Conservation (phyloP, 441 rosid genomes). For the Adansonia grandidieri region DNA sequence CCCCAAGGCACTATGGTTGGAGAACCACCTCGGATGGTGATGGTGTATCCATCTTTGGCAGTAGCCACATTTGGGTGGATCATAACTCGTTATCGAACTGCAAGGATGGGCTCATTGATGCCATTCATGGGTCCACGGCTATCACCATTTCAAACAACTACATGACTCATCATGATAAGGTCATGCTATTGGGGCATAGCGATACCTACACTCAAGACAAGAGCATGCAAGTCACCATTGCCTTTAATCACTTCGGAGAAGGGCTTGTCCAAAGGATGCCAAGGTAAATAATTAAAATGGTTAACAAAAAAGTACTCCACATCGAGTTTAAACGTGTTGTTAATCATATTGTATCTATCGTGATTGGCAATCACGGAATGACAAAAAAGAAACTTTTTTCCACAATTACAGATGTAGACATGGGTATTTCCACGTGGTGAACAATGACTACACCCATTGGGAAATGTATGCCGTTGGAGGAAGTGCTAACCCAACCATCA, state of each 20-base stretch:
- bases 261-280: conserved; percentile 73
- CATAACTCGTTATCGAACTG: background rate
- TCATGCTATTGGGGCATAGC: background rate
- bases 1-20: background rate
- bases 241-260: conserved; percentile 69
- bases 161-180: background rate
- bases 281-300: too few species aligned
- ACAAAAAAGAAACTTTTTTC: too few species aligned
- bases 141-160: background rate
- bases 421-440: conserved; percentile 72
- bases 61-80: background rate
- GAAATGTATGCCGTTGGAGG: conserved; percentile 72
- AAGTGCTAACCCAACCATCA: conserved; percentile 62
- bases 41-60: background rate
- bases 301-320: too few species aligned
- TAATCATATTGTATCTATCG: too few species aligned
- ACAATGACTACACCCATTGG: conserved; percentile 73
- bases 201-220: conserved; percentile 40
- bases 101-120: background rate
- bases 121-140: background rate
- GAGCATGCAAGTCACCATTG: conserved; percentile 62
- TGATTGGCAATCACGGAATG: too few species aligned
- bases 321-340: too few species aligned
- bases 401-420: conserved; percentile 52
- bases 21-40: background rate